A percentile compares a stretch with the other conserved stretches of the same genome.
These are phyloP conservation scores for Aspergillus quadrilineatus DNA, from an alignment of 2,329 filamentous ascomycete species.

Conservation along the genomic window DNA sequence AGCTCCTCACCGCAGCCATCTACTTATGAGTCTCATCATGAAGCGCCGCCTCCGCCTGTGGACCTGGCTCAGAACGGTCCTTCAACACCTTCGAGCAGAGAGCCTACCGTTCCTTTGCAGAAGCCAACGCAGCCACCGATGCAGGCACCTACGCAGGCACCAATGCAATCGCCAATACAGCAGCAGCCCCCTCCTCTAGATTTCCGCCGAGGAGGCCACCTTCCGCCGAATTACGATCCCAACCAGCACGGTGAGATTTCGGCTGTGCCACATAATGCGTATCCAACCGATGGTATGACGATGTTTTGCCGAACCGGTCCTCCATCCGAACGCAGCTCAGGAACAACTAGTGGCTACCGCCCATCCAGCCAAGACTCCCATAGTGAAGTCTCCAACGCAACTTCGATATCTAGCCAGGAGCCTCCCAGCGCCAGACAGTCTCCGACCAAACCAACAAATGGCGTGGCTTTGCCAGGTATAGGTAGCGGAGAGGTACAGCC, in stretches of 20 bases:
- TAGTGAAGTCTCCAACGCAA: slow-evolving; percentile 87
- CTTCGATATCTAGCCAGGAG: slow-evolving; percentile 84
- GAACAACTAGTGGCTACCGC: slow-evolving; percentile 62
- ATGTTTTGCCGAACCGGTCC: slow-evolving; percentile 85
- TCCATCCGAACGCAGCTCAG: slow-evolving; percentile 67
- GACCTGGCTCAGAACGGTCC: slow-evolving; percentile 63
- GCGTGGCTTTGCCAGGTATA: slow-evolving; percentile 43
- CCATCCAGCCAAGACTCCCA: slow-evolving; percentile 83
- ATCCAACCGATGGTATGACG: slow-evolving; percentile 93
- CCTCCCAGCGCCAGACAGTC: slow-evolving; percentile 71
- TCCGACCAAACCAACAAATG: slow-evolving; percentile 61
- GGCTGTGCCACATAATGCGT: slow-evolving; percentile 83
- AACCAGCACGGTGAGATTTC: slow-evolving; percentile 66
- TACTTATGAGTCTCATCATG: slow-evolving; percentile 86
- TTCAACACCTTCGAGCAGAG: slow-evolving; percentile 48
- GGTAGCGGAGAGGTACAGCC: slow-evolving; percentile 60
- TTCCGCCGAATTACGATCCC: slow-evolving; percentile 50
- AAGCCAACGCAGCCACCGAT: slow-evolving; percentile 39
- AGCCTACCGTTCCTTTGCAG: slow-evolving; percentile 55
- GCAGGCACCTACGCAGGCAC: slow-evolving; percentile 21
- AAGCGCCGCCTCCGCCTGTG: slow-evolving; percentile 72
- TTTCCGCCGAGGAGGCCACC: slow-evolving; percentile 39
- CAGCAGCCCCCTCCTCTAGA: slow-evolving; percentile 39
- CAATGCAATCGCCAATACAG: slow-evolving; percentile 27
- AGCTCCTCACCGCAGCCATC: slow-evolving; percentile 96